These are phyloP conservation scores for Teunomyces gatunensis DNA, from an alignment of 805 yeast genomes.

Conservation along the genomic window DNA sequence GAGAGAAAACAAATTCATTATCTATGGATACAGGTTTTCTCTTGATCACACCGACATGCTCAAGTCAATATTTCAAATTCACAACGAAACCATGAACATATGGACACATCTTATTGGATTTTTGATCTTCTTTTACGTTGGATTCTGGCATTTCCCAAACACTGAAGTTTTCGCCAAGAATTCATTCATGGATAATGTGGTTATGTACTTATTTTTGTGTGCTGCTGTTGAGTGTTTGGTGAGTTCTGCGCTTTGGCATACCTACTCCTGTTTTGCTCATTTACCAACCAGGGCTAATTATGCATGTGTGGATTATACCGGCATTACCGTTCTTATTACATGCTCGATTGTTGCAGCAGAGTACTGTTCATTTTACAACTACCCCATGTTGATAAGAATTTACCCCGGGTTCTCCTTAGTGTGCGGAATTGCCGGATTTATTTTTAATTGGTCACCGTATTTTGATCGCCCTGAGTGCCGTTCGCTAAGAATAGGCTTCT, in stretches of 20 bases:
- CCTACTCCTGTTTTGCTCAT: constrained; percentile 76
- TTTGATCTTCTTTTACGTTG: constrained; percentile 52
- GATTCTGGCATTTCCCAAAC: constrained; percentile 60
- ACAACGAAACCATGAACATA: constrained; percentile 88
- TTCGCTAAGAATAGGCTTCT: constrained; percentile 74
- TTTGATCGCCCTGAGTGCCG: constrained; percentile 88
- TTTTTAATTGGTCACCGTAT: constrained; percentile 86
- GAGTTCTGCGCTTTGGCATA: constrained; percentile 88
- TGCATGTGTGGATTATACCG: constrained; percentile 94
- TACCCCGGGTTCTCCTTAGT: constrained; percentile 61
- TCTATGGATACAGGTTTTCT: constrained; percentile 83
- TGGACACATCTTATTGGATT: constrained; percentile 90
- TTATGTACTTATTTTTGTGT: constrained; percentile 60
- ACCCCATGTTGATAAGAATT: constrained; percentile 44
- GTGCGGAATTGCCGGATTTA: constrained; percentile 70
- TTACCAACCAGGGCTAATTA: constrained; percentile 62
- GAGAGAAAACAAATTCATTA: constrained; percentile 87
- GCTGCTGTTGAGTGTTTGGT: constrained; percentile 76
- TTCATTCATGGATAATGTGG: constrained; percentile 44
- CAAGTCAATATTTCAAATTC: constrained; percentile 57
- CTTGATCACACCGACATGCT: constrained; percentile 58
- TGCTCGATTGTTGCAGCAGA: constrained; percentile 87
- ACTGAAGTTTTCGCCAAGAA: constrained; percentile 46
- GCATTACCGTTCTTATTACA: constrained; percentile 85
- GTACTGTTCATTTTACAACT: constrained; percentile 69